A percentile compares a stretch with the other conserved stretches of the same genome.
phyloP scores from a whole-genome alignment of 2,329 filamentous ascomycete species.

The Arthrobotrys sphaeroides region DNA sequence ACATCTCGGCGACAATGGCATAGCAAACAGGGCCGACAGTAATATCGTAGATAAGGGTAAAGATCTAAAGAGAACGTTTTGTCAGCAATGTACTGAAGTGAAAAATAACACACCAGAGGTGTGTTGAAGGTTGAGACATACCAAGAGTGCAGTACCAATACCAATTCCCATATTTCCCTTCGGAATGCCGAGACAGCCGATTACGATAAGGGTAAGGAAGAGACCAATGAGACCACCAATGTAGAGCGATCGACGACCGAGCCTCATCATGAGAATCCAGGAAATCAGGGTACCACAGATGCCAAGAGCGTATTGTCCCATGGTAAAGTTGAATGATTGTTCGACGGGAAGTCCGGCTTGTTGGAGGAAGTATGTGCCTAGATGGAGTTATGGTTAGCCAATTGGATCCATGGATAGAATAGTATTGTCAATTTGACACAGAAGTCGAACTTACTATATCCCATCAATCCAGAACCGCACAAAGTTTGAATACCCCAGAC shows the following conservation, averaged over 20 bases:
- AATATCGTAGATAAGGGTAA: constrained; percentile 67
- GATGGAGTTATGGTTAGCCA: constrained; percentile 59
- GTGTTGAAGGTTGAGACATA: not conserved
- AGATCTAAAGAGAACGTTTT: constrained; percentile 60
- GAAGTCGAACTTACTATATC: constrained; percentile 48
- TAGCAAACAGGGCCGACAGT: constrained; percentile 68
- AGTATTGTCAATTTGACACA: not conserved
- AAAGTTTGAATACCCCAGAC: constrained; percentile 64
- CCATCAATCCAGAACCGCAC: constrained; percentile 59
- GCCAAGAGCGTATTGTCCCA: constrained; percentile 72
- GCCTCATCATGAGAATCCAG: constrained; percentile 65
- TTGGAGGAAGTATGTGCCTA: constrained; percentile 65
- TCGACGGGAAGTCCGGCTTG: constrained; percentile 61
- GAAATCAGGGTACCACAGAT: constrained; percentile 66
- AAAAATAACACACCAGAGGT: not conserved
- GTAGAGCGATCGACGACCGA: constrained; percentile 67
- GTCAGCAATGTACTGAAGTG: not conserved
- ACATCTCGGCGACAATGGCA: constrained; percentile 66
- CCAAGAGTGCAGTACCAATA: constrained; percentile 35
- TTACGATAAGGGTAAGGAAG: constrained; percentile 60
- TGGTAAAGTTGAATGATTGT: constrained; percentile 61
- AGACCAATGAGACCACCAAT: constrained; percentile 64
- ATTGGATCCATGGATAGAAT: constrained; percentile 59
- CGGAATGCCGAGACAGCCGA: constrained; percentile 42
- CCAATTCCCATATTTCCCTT: constrained; percentile 34